Evolutionary conservation across 2,329 filamentous ascomycete species (phyloP).

Genomic region (Daldinia eschscholtzii): DNA sequence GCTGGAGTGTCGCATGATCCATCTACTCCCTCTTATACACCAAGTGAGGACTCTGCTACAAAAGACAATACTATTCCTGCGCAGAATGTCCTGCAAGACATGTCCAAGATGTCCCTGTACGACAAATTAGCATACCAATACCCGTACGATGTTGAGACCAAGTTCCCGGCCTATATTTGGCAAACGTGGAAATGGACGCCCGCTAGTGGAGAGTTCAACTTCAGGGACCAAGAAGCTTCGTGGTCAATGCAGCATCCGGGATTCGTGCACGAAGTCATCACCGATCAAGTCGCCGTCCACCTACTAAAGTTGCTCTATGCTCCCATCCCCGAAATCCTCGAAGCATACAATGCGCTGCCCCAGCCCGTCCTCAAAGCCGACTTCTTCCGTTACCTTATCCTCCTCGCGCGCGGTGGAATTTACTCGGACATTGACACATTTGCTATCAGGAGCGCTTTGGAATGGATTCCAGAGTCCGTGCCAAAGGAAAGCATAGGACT

Average conservation of each 20-base stretch:
- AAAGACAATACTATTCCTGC: conserved; percentile 55
- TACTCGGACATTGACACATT: conserved; percentile 95
- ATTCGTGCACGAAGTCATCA: conserved; percentile 96
- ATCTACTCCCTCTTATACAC: conserved; percentile 42
- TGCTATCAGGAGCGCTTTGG: conserved; percentile 82
- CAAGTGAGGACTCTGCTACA: conserved; percentile 15
- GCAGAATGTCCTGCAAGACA: conserved; percentile 76
- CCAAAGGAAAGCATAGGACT: conserved; percentile 84
- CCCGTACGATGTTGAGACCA: conserved; percentile 87
- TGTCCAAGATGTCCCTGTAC: conserved; percentile 77
- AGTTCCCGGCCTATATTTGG: conserved; percentile 98
- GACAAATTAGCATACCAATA: conserved; percentile 93
- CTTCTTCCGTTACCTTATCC: conserved; percentile 81
- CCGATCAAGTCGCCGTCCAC: conserved; percentile 86
- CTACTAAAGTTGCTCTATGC: conserved; percentile 89
- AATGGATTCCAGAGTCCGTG: conserved; percentile 87
- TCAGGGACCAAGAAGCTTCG: conserved; percentile 86
- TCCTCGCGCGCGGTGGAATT: conserved; percentile 71
- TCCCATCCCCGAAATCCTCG: conserved; percentile 80
- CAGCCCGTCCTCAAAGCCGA: conserved; percentile 82
- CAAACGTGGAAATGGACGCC: conserved; percentile 97
- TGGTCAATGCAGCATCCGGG: conserved; percentile 90
- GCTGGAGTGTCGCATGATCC: conserved; percentile 37
- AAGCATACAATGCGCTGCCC: conserved; percentile 80
- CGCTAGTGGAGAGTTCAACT: conserved; percentile 79